Evolutionary conservation across 495 filamentous ascomycete genomes (phyloP), one percentile per base, ranked within the genome.

Genomic region (Penicillium waksmanii): DNA sequence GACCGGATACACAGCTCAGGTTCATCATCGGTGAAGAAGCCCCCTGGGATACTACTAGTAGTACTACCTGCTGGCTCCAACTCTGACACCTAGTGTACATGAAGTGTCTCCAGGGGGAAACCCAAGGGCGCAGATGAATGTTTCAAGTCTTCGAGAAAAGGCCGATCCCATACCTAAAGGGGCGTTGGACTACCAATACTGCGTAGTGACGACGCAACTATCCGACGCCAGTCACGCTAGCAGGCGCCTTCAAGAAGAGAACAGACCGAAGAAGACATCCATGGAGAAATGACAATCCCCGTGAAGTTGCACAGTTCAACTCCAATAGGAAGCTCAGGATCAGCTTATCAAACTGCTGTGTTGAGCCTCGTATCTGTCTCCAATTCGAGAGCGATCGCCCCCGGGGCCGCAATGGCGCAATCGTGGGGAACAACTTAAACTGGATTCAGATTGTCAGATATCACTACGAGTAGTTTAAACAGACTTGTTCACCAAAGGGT

Each of bases 281-380:
- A 31, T 31, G 8, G 8, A 31, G 27, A 31, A 31, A 31, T 7
- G 8, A 31, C 1, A 6, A 1, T 31, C 6, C 1, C 27, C 8
- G 27, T 1, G 27, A 8, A 5, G 27, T 31, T 31, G 27, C 23
- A 31, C 27, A 8, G 6, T 31, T 31, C 27, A 31, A 31, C 27
- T 31, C 6, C 5, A 31, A 31, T 44, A 17, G n/a, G 40, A n/a
- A 18, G 40, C 40, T 17, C 15, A 18, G n/a, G 42, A n/a, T 44
- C 42, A 44, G 42, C 42, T 19, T 44, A 44, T 44, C 42, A 44
- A 44, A 9, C 13, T 18, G 12, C 17, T 38, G 23, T 48, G 42
- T 25, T 48, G 19, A 48, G 46, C 46, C 46, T 48, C 46, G 46
- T 48, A 48, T 48, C 46, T 25, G 23, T 48, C 46, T 23, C 46